phyloP scores from a whole-genome alignment of 768 basidiomycete species.

The Mycena leptocephala region DNA sequence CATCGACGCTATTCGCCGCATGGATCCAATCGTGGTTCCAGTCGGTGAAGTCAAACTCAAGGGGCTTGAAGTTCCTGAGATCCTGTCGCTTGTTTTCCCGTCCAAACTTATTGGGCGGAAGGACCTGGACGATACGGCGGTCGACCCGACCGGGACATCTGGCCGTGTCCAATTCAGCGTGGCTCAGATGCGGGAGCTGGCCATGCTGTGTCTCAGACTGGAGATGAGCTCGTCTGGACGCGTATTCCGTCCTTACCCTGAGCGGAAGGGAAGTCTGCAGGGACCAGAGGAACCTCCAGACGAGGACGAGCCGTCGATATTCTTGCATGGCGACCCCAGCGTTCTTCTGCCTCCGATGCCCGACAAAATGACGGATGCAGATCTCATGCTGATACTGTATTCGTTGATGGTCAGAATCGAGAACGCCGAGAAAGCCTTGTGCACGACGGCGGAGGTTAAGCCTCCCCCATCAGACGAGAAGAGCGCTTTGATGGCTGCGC shows the following conservation, averaged over 20 bases:
- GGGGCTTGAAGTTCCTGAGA: constrained; percentile 93
- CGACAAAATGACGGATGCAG: constrained; percentile 80
- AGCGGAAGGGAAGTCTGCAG: constrained; percentile 63
- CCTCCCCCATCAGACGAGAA: constrained; percentile 39
- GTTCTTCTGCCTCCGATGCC: constrained; percentile 78
- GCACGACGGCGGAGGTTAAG: constrained; percentile 43
- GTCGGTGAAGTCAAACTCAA: constrained; percentile 95
- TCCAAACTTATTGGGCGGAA: constrained; percentile 80
- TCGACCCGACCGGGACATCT: constrained; percentile 50
- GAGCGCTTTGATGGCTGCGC: constrained; percentile 47
- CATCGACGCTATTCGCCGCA: constrained; percentile 81
- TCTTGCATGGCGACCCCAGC: constrained; percentile 55
- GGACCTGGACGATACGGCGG: constrained; percentile 59
- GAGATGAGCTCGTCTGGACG: constrained; percentile 82
- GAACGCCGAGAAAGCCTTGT: constrained; percentile 70
- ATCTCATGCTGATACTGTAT: constrained; percentile 84
- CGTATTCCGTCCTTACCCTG: constrained; percentile 66
- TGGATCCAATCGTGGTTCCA: constrained; percentile 80
- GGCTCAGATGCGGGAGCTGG: constrained; percentile 84
- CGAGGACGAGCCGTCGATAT: constrained; percentile 44
- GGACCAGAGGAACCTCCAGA: constrained; percentile 8
- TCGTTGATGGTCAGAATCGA: constrained; percentile 84
- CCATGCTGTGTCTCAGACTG: constrained; percentile 81
- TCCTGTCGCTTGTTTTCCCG: constrained; percentile 90
- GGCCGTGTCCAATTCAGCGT: constrained; percentile 79